phyloP scores from a whole-genome alignment of 1,139 yeast genomes.

The Saccharomyces hybrid region DNA sequence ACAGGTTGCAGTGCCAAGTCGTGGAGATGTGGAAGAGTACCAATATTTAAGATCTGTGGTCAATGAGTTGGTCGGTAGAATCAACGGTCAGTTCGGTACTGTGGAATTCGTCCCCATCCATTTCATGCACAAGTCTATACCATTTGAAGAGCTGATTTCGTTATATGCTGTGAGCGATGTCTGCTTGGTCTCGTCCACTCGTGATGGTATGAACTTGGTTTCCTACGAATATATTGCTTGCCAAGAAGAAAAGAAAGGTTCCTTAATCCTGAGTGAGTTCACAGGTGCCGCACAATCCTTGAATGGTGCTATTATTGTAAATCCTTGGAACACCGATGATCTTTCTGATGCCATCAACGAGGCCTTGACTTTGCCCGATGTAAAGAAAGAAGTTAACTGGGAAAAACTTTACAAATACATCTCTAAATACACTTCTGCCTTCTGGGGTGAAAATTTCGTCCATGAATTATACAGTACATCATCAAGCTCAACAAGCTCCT shows the following conservation, averaged over 20 bases:
- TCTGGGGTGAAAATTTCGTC: constrained; percentile 96
- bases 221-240: constrained; percentile 95
- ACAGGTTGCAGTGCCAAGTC: constrained; percentile 95
- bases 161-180: constrained; percentile 82
- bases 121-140: constrained; percentile 85
- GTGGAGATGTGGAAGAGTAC: constrained; percentile 98
- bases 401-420: constrained; percentile 78
- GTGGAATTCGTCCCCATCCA: constrained; percentile 97
- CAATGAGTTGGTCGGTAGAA: constrained; percentile 92
- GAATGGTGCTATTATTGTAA: constrained; percentile 87
- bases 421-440: constrained; percentile 86
- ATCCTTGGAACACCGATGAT: constrained; percentile 98
- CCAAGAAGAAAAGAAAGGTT: constrained; percentile 80
- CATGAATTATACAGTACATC: constrained; percentile 56
- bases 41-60: constrained; percentile 90
- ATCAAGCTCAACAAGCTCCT: constrained; percentile 1
- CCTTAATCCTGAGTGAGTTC: constrained; percentile 81
- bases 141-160: constrained; percentile 85
- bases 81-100: constrained; percentile 93
- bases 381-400: constrained; percentile 70
- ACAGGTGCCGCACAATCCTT: constrained; percentile 99
- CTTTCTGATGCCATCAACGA: constrained; percentile 79
- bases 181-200: constrained; percentile 84
- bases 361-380: constrained; percentile 76
- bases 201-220: constrained; percentile 98